A percentile compares a stretch with the other conserved stretches of the same genome.
phyloP scores from a whole-genome alignment of 495 filamentous ascomycete species.

The Penicillium desertorum region DNA sequence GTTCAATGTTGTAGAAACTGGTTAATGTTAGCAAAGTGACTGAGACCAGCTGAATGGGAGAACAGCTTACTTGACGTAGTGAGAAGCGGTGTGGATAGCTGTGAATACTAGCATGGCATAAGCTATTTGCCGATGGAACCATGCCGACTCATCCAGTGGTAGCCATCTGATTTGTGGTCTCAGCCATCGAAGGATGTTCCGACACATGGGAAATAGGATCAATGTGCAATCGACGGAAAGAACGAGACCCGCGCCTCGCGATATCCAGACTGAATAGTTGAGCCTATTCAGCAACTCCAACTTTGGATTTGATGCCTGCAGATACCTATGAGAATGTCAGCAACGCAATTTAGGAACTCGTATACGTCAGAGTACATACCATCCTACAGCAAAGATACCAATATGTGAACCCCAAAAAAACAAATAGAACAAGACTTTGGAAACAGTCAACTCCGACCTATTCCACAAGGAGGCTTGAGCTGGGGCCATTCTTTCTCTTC shows the following conservation, averaged over 20 bases:
- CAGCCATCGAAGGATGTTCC: slow-evolving; percentile 78
- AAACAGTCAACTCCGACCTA: slow-evolving; percentile 60
- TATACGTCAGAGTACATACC: slow-evolving; percentile 52
- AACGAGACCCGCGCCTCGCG: slow-evolving; percentile 83
- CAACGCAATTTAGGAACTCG: slow-evolving; percentile 21
- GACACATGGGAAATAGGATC: slow-evolving; percentile 91
- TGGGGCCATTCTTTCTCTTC: slow-evolving; percentile 15
- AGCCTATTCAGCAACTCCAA: slow-evolving; percentile 79
- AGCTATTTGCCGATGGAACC: slow-evolving; percentile 95
- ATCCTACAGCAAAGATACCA: slow-evolving; percentile 81
- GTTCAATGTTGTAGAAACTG: slow-evolving; percentile 96
- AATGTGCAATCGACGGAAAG: slow-evolving; percentile 81
- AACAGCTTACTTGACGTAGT: slow-evolving; percentile 89
- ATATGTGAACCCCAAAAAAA: slow-evolving; percentile 85
- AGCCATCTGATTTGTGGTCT: slow-evolving; percentile 86
- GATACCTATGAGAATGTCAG: slow-evolving; percentile 57
- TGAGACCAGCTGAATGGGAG: background rate
- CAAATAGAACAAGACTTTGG: slow-evolving; percentile 76
- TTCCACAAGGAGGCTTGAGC: slow-evolving; percentile 20
- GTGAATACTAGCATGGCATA: slow-evolving; percentile 85
- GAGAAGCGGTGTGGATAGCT: slow-evolving; percentile 70
- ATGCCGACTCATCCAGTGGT: slow-evolving; percentile 90
- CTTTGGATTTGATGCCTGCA: slow-evolving; percentile 64
- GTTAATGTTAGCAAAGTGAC: slow-evolving; percentile 24
- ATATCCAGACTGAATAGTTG: slow-evolving; percentile 89